phyloP scores from a whole-genome alignment of 208 protist species.

The Leishmania mexicana region DNA sequence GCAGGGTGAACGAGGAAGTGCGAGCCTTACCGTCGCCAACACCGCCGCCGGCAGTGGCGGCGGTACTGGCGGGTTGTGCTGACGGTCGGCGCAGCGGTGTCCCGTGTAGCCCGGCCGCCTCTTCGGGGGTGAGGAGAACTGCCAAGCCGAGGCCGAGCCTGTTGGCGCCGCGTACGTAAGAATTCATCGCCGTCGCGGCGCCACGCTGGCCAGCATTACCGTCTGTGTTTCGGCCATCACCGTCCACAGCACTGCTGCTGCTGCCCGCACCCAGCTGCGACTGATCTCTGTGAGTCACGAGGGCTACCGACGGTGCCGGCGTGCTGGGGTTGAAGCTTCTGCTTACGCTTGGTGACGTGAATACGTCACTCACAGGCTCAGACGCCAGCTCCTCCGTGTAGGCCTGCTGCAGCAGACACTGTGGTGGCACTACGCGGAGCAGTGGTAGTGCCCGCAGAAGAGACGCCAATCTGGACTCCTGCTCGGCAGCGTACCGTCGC shows the following conservation, averaged over 20 bases:
- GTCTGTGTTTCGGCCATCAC: background rate
- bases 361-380: background rate
- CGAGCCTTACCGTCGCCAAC: background rate
- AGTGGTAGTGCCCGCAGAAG: slow-evolving; percentile 26
- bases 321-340: background rate
- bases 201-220: background rate
- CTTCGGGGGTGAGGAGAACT: slow-evolving; percentile 6
- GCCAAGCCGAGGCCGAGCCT: background rate
- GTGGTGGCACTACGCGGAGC: slow-evolving; percentile 40
- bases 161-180: background rate
- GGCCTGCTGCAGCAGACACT: slow-evolving; percentile 32
- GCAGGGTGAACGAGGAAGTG: background rate
- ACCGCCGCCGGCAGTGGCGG: background rate
- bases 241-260: background rate
- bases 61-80: background rate
- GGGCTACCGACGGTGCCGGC: background rate
- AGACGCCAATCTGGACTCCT: slow-evolving; percentile 24
- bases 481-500: slow-evolving; percentile 24
- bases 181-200: background rate
- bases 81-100: background rate
- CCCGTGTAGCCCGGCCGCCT: background rate
- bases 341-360: background rate
- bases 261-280: background rate
- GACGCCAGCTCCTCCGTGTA: slow-evolving; percentile 21
- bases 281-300: background rate